Conservation (phyloP, 306 rosid species). For the Sicyos baderoa region DNA sequence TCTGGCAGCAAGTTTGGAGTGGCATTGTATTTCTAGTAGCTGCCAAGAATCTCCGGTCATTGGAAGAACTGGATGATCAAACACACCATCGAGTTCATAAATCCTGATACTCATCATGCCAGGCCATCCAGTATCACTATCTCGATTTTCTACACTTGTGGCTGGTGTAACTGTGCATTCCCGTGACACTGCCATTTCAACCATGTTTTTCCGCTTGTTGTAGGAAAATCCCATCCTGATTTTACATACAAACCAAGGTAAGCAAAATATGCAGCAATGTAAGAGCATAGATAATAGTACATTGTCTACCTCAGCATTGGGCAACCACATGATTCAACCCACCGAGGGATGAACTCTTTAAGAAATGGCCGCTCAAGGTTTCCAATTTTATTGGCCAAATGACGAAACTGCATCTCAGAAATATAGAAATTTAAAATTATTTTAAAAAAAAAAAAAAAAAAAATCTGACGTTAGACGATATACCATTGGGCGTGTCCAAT, state of each 20-base stretch:
- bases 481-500: background rate
- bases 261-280: conserved; percentile 20
- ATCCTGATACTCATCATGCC: conserved; percentile 98
- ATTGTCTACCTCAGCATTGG: conserved; percentile 68
- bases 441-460: too few species aligned
- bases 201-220: conserved; percentile 88
- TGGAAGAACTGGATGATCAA: conserved; percentile 96
- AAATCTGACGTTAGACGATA: background rate
- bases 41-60: conserved; percentile 93
- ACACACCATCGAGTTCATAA: conserved; percentile 90
- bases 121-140: conserved; percentile 85
- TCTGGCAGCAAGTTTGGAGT: conserved; percentile 84
- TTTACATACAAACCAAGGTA: conserved; percentile 21
- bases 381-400: conserved; percentile 90
- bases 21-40: conserved; percentile 85
- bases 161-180: conserved; percentile 62
- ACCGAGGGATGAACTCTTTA: conserved; percentile 92
- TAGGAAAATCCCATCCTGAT: conserved; percentile 88
- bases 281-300: conserved; percentile 18
- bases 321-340: conserved; percentile 91
- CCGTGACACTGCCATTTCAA: conserved; percentile 89
- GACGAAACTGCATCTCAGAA: conserved; percentile 71
- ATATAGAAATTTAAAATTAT: background rate
- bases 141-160: conserved; percentile 65
- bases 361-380: conserved; percentile 99